A percentile compares a stretch with the other conserved stretches of the same genome.
Conservation (phyloP, 768 basidiomycete genomes). For the Boletus rex-veris region DNA sequence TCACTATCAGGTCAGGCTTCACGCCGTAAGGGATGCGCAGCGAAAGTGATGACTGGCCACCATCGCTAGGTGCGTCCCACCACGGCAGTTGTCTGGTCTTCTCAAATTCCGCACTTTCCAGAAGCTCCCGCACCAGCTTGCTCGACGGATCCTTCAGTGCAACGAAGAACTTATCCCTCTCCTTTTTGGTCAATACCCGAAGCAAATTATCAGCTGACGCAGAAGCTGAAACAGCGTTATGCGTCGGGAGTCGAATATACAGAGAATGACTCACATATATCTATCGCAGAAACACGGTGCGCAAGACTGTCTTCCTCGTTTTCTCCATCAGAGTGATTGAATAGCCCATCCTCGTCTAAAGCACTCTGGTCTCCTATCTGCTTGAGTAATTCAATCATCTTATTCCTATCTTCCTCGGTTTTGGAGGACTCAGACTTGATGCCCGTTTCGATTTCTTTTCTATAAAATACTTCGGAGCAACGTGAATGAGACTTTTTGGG, state of each 20-base stretch:
- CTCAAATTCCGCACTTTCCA: slow-evolving; percentile 55
- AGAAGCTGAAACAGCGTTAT: slow-evolving; percentile 39
- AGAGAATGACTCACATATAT: slow-evolving; percentile 50
- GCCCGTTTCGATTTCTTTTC: slow-evolving; percentile 64
- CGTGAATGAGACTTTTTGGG: slow-evolving; percentile 51
- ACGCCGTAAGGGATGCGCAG: slow-evolving; percentile 29
- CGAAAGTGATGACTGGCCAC: background rate
- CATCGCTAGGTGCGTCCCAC: slow-evolving; percentile 53
- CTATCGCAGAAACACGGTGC: slow-evolving; percentile 49
- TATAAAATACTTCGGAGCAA: slow-evolving; percentile 83
- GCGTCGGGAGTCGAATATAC: background rate
- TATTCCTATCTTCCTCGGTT: slow-evolving; percentile 51
- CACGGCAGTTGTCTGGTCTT: slow-evolving; percentile 57
- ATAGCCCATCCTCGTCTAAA: slow-evolving; percentile 35
- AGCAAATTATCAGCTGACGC: slow-evolving; percentile 57
- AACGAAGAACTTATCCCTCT: slow-evolving; percentile 57
- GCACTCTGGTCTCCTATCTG: slow-evolving; percentile 64
- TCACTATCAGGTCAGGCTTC: slow-evolving; percentile 42
- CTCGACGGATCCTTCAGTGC: slow-evolving; percentile 61
- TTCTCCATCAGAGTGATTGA: slow-evolving; percentile 35
- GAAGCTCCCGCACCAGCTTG: slow-evolving; percentile 54
- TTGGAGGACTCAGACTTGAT: slow-evolving; percentile 56
- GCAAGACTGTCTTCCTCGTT: slow-evolving; percentile 45
- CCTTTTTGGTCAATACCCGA: slow-evolving; percentile 54
- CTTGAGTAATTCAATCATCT: slow-evolving; percentile 69